Base-by-base conservation (phyloP, 78 protist species). In the Dictyostelium citrinum region DNA sequence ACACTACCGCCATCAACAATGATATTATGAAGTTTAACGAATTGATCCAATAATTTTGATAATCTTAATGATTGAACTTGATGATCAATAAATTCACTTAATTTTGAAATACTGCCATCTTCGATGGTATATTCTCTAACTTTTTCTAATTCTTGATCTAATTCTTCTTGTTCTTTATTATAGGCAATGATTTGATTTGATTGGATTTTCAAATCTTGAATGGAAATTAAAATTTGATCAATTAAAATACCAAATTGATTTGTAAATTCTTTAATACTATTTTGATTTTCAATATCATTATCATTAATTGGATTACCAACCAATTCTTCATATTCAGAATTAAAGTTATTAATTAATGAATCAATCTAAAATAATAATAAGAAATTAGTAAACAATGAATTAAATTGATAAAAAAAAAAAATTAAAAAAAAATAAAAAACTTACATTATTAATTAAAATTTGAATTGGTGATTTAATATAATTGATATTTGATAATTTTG, bases 81-180 rank as follows among this genome's bases (percentile, higher is more conserved):
- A 24, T 67, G 46, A 14, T 70, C 35, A 16, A 88, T 43, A 49
- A 33, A 68, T 64, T 41, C 29, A 46, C 46, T 9, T n/a, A 88
- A 31, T 64, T 88, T 88, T 0, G 51, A 8, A 67, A 88, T 79
- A 46, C 46, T 46, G 12, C 93, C 93, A 76, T 88, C 85, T 49
- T 61, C 58, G 22, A 88, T 68, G 11, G 55, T 39, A 78, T 78
- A 78, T 43, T 86, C 91, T 46, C 67, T 78, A 39, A 70, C 77
- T 31, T 8, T 20, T 41, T 35, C 33, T 20, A 27, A 35, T 12
- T 58, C 72, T 55, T 80, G 68, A 17, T 84, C 76, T 2, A 33
- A 22, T 41, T 84, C 74, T 24, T 80, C 72, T 55, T 80, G 67
- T n/a, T 46, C 70, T 80, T 80, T 80, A 24, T 55, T n/a, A 14